A percentile compares a stretch with the other conserved stretches of the same genome.
Evolutionary conservation across 345 rosid genomes (phyloP).

Genomic region (Populus nigra): DNA sequence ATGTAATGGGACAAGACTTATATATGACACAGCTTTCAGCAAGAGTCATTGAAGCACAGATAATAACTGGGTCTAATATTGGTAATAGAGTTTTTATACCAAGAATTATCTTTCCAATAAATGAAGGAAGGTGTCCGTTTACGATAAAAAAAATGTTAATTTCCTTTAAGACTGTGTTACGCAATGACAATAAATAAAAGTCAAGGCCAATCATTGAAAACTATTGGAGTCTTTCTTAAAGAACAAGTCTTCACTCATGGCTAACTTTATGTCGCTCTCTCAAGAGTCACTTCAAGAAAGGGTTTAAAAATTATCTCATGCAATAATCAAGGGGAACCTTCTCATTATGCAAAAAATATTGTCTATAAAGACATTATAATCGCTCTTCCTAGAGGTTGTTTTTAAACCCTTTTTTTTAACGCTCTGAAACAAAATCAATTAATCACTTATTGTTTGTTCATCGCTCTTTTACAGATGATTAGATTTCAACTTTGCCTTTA

Average conservation of each 20-base stretch:
- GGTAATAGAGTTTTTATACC: neutral
- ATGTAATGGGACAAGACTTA: slow-evolving; percentile 10
- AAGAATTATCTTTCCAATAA: neutral
- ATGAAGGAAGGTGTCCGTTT: neutral
- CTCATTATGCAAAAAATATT: neutral
- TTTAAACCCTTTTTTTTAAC: too few relatives aligned
- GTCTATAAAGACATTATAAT: neutral
- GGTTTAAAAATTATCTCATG: neutral
- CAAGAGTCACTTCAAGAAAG: neutral
- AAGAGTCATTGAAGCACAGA: neutral
- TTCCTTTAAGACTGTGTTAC: neutral
- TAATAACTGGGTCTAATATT: neutral
- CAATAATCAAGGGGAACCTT: neutral
- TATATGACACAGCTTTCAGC: neutral
- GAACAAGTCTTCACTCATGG: neutral
- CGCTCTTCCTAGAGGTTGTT: too few relatives aligned
- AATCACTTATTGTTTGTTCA: too few relatives aligned
- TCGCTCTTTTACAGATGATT: too few relatives aligned
- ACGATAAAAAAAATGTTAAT: neutral
- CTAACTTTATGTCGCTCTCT: neutral
- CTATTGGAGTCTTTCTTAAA: neutral
- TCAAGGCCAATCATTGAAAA: neutral
- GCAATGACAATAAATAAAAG: slow-evolving; percentile 1
- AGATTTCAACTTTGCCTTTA: too few relatives aligned
- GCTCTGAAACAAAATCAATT: too few relatives aligned